A percentile compares a stretch with the other conserved stretches of the same genome.
Evolutionary conservation across 805 yeast species (phyloP).

Genomic region (Wickerhamiella australiensis): DNA sequence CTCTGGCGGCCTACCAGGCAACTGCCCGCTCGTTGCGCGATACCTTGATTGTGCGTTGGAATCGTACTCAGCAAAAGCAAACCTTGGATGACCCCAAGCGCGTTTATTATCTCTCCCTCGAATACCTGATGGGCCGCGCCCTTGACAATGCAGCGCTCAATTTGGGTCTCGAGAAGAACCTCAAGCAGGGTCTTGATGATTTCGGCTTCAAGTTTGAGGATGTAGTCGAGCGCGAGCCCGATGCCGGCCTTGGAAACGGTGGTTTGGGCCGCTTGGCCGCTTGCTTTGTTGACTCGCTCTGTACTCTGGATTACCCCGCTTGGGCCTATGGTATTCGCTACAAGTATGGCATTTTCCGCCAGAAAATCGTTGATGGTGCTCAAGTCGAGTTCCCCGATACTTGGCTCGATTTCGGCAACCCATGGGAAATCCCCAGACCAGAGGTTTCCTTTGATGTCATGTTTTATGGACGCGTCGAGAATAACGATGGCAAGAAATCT

Average conservation of each 20-base stretch:
- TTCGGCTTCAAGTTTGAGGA: constrained; percentile 85
- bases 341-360: constrained; percentile 87
- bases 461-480: constrained; percentile 66
- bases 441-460: constrained; percentile 85
- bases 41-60: constrained; percentile 75
- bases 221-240: constrained; percentile 73
- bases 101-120: constrained; percentile 74
- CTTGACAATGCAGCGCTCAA: constrained; percentile 88
- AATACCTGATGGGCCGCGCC: constrained; percentile 89
- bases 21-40: constrained; percentile 70
- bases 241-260: constrained; percentile 91
- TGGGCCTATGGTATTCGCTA: constrained; percentile 96
- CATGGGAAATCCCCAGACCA: constrained; percentile 83
- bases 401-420: constrained; percentile 80
- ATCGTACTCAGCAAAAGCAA: constrained; percentile 81
- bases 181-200: constrained; percentile 46
- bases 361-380: constrained; percentile 78
- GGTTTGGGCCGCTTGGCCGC: constrained; percentile 93
- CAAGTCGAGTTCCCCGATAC: constrained; percentile 93
- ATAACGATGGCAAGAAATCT: constrained; percentile 40
- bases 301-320: constrained; percentile 78
- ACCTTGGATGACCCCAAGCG: constrained; percentile 75
- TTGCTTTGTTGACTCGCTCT: constrained; percentile 79
- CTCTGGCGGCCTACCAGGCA: constrained; percentile 85
- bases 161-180: constrained; percentile 50